These are phyloP conservation scores for Daldinia childiae DNA, from an alignment of 495 filamentous ascomycete genomes.

Conservation along the genomic window DNA sequence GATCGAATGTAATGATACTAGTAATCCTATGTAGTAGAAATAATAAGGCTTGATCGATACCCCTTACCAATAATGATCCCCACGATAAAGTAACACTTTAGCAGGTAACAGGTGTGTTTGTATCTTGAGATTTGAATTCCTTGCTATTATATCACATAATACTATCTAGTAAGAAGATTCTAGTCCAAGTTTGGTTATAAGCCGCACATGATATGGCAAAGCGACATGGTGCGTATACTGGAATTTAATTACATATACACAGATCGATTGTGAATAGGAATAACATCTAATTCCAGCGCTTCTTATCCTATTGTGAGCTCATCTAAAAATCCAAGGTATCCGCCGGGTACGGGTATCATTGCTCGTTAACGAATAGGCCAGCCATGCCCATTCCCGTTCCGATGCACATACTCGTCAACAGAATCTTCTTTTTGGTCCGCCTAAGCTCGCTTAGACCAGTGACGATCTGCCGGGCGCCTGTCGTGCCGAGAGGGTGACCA, in stretches of 20 bases:
- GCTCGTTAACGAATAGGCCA: conserved; percentile 84
- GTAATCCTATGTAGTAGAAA: conserved; percentile 13
- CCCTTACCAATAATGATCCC: neutral
- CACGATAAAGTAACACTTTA: neutral
- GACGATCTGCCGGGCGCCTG: conserved; percentile 81
- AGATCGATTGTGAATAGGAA: neutral
- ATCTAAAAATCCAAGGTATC: neutral
- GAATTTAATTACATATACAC: conserved; percentile 5
- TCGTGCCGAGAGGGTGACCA: conserved; percentile 84
- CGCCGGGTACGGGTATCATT: conserved; percentile 49
- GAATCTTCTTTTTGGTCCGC: conserved; percentile 80
- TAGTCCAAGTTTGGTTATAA: neutral
- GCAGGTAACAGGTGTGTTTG: neutral
- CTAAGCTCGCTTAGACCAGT: conserved; percentile 85
- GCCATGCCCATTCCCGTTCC: conserved; percentile 86
- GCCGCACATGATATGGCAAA: neutral
- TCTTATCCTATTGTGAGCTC: neutral
- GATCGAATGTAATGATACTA: conserved; percentile 2
- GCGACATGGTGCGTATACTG: neutral
- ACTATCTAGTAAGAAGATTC: neutral
- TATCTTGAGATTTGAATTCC: neutral
- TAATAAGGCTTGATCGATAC: conserved; percentile 33
- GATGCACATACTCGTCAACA: conserved; percentile 90
- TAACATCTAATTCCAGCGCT: neutral
- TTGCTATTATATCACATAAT: neutral